Conservation (phyloP, 2,329 filamentous ascomycete genomes). For the Scleromitrula shiraiana region DNA sequence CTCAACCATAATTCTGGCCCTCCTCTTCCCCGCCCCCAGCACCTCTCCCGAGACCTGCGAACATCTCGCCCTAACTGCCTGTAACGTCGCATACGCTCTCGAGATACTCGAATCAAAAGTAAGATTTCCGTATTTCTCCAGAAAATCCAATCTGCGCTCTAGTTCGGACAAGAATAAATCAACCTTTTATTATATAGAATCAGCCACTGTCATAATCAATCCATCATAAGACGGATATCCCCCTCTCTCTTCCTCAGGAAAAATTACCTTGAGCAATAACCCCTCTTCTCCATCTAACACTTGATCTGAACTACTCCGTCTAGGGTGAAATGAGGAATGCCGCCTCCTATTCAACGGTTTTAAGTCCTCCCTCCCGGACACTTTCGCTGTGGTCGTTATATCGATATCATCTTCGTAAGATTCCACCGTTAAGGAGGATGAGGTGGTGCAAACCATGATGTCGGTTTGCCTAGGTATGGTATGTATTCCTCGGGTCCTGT, state of each 20-base stretch:
- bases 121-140: conserved; percentile 80
- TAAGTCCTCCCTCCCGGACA: conserved; percentile 16
- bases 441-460: conserved; percentile 28
- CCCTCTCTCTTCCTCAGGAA: neutral
- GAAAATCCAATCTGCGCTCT: conserved; percentile 75
- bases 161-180: conserved; percentile 80
- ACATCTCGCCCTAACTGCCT: conserved; percentile 80
- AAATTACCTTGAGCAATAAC: conserved; percentile 46
- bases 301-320: conserved; percentile 48
- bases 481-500: neutral
- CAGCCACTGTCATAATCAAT: no score
- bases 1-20: conserved; percentile 84
- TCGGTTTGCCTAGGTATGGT: no score
- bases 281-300: conserved; percentile 56
- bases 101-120: conserved; percentile 78
- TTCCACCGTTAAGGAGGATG: conserved; percentile 29
- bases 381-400: conserved; percentile 13
- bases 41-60: conserved; percentile 85
- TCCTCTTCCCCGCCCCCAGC: conserved; percentile 74
- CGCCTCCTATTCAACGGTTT: conserved; percentile 31
- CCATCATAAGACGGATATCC: neutral
- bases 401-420: conserved; percentile 26
- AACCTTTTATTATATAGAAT: conserved; percentile 50
- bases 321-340: conserved; percentile 49
- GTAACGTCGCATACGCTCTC: conserved; percentile 76